Percentiles rank a stretch among this genome's conserved stretches.
Conservation (phyloP, 1,284 basidiomycete species). For the Trichosporon sp. region DNA sequence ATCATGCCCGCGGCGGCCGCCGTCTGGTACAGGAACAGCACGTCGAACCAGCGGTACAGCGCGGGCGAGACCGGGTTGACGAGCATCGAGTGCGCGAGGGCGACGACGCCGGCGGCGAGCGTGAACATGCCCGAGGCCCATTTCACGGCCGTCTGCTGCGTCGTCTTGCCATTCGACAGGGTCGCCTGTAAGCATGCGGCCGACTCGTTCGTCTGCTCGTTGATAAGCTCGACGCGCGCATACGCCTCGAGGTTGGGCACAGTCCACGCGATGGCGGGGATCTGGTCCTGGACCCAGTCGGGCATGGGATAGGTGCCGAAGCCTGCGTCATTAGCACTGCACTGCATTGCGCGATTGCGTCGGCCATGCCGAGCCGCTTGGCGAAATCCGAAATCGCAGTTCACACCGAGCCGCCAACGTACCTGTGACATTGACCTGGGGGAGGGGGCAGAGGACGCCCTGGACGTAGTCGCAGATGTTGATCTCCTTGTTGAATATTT, state of each 20-base stretch:
- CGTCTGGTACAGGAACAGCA: constrained; percentile 75
- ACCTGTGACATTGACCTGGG: constrained; percentile 78
- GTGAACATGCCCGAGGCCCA: constrained; percentile 72
- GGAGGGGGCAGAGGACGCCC: constrained; percentile 81
- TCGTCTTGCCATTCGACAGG: constrained; percentile 83
- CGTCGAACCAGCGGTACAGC: constrained; percentile 65
- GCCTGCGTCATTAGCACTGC: constrained; percentile 33
- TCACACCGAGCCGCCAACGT: constrained; percentile 16
- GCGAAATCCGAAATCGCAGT: not conserved
- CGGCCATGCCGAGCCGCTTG: not conserved
- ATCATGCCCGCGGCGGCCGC: constrained; percentile 72
- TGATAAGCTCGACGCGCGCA: constrained; percentile 70
- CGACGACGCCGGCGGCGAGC: constrained; percentile 63
- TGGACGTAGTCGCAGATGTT: constrained; percentile 65
- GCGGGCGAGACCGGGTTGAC: constrained; percentile 49
- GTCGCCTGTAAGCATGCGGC: constrained; percentile 89
- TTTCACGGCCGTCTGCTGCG: constrained; percentile 66
- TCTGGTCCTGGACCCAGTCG: constrained; percentile 50
- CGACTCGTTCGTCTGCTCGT: constrained; percentile 62
- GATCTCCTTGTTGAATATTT: constrained; percentile 69
- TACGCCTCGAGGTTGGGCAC: constrained; percentile 91
- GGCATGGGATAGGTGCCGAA: constrained; percentile 72
- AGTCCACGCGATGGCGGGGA: constrained; percentile 76
- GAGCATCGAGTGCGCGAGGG: constrained; percentile 61
- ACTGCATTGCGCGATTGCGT: not conserved